Conservation (phyloP, 1,284 basidiomycete species). For the Pholiota adiposa region DNA sequence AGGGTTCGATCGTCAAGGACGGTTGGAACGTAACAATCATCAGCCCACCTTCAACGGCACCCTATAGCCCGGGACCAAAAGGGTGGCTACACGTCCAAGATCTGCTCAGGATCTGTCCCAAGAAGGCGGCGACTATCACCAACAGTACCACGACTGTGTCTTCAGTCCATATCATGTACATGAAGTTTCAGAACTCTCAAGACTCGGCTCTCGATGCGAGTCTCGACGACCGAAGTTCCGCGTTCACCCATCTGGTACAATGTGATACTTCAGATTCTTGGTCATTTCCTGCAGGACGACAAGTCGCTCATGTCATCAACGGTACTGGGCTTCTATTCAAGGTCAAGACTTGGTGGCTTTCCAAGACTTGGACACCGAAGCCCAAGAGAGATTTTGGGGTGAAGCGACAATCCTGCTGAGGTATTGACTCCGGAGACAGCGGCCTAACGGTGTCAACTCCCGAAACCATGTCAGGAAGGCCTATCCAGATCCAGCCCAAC, state of each 20-base stretch:
- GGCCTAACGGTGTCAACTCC: no score
- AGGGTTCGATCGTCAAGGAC: background rate
- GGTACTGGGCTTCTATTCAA: slow-evolving; percentile 19
- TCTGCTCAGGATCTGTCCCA: slow-evolving; percentile 1
- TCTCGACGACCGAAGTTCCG: background rate
- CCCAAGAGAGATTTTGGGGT: slow-evolving; percentile 6
- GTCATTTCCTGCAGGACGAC: background rate
- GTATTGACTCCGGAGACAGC: background rate
- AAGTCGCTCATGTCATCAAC: slow-evolving; percentile 8
- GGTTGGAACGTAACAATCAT: slow-evolving; percentile 19
- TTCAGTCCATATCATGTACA: background rate
- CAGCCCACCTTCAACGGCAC: slow-evolving; percentile 8
- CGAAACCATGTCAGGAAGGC: no score
- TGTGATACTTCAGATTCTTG: background rate
- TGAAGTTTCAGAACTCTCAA: background rate
- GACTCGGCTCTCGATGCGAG: background rate
- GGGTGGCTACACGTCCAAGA: slow-evolving; percentile 17
- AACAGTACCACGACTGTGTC: slow-evolving; percentile 4
- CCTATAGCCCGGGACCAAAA: slow-evolving; percentile 20
- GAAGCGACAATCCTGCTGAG: slow-evolving; percentile 12
- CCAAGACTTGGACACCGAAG: slow-evolving; percentile 18
- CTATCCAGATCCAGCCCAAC: background rate
- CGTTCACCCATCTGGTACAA: background rate
- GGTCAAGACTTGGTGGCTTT: slow-evolving; percentile 19
- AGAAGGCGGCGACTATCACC: background rate